A percentile compares a stretch with the other conserved stretches of the same genome.
These are phyloP conservation scores for Pleurotus salmoneostramineus DNA, from an alignment of 768 basidiomycete species.

Conservation along the genomic window DNA sequence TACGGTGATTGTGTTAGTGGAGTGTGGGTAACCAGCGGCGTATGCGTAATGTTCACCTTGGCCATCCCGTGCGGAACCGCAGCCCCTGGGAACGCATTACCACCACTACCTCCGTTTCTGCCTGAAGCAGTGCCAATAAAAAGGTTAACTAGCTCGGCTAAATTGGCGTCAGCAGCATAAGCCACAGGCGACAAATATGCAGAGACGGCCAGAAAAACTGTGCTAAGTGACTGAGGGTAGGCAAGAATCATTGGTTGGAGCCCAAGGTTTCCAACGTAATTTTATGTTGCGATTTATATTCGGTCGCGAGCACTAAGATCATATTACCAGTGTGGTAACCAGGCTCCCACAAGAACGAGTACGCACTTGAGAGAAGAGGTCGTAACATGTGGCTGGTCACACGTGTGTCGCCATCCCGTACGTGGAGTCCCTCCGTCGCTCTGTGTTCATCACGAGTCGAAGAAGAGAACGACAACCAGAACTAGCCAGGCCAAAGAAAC, in stretches of 20 bases:
- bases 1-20: not conserved
- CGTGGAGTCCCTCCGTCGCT: not conserved
- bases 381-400: conserved; percentile 1
- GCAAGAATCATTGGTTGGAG: not conserved
- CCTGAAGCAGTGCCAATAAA: conserved; percentile 49
- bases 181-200: not conserved
- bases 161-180: conserved; percentile 16
- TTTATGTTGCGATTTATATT: no score
- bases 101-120: conserved; percentile 40
- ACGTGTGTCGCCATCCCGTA: not conserved
- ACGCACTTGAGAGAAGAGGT: not conserved
- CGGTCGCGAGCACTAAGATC: not conserved
- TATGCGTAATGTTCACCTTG: conserved; percentile 26
- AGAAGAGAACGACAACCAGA: not conserved
- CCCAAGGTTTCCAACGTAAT: no score
- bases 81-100: conserved; percentile 48
- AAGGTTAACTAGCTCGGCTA: conserved; percentile 45
- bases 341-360: conserved; percentile 1
- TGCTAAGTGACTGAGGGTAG: not conserved
- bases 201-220: no score
- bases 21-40: not conserved
- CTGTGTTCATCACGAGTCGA: not conserved
- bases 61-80: conserved; percentile 50
- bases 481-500: not conserved
- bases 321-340: not conserved